phyloP scores from a whole-genome alignment of 208 protist genomes.

The Blastocrithidia nonstop region DNA sequence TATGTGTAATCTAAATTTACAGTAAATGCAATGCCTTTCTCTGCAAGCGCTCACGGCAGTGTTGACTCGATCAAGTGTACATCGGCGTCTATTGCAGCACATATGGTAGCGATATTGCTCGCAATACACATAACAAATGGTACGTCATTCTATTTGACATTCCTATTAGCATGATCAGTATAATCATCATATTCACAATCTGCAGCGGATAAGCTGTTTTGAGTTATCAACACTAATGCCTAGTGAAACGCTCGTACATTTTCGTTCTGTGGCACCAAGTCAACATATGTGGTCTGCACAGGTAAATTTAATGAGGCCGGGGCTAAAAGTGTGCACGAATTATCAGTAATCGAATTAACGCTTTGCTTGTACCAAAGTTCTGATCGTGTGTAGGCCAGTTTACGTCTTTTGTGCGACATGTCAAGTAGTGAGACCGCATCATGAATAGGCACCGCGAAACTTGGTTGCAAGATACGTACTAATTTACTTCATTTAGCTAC shows the following conservation, averaged over 20 bases:
- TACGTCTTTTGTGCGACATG: slow-evolving; percentile 15
- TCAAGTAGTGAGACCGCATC: slow-evolving; percentile 40
- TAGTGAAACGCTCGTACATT: slow-evolving; percentile 17
- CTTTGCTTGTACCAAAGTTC: slow-evolving; percentile 16
- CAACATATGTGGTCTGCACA: slow-evolving; percentile 10
- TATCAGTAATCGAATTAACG: slow-evolving; percentile 6
- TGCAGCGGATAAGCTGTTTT: no score
- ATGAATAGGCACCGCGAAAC: slow-evolving; percentile 26
- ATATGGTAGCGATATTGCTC: slow-evolving; percentile 16
- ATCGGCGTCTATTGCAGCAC: slow-evolving; percentile 22
- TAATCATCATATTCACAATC: no score
- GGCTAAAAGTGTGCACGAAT: slow-evolving; percentile 10
- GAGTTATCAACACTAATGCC: no score
- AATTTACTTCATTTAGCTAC: slow-evolving; percentile 34
- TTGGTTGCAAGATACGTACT: slow-evolving; percentile 26
- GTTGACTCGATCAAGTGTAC: slow-evolving; percentile 53
- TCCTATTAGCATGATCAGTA: no score
- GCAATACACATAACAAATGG: slow-evolving; percentile 21
- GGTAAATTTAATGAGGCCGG: slow-evolving; percentile 14
- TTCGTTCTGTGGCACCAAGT: slow-evolving; percentile 20
- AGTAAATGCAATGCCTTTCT: slow-evolving; percentile 44
- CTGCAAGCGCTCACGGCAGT: slow-evolving; percentile 55
- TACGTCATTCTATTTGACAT: slow-evolving; percentile 7
- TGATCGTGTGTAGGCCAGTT: slow-evolving; percentile 17
- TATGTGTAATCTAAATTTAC: slow-evolving; percentile 7